Percentiles rank a stretch among this genome's conserved stretches.
phyloP scores from a whole-genome alignment of 805 yeast species.

The Cyberlindnera japonica region DNA sequence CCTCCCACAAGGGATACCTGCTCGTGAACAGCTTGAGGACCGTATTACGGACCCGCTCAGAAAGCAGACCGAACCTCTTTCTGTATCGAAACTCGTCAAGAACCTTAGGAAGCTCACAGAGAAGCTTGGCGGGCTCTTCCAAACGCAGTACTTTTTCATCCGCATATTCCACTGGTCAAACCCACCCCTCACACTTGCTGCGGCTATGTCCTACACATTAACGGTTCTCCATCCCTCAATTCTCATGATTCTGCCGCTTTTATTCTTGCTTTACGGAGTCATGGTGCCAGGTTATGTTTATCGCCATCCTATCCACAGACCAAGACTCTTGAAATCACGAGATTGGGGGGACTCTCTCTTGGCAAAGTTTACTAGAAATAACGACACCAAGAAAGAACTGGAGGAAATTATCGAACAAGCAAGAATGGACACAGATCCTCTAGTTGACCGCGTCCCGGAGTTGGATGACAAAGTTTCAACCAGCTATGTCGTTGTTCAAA shows the following conservation, averaged over 20 bases:
- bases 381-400: constrained; percentile 31
- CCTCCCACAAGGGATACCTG: constrained; percentile 47
- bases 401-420: constrained; percentile 13
- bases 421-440: constrained; percentile 9
- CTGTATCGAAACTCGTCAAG: constrained; percentile 50
- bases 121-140: constrained; percentile 54
- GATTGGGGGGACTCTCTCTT: constrained; percentile 53
- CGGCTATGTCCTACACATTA: constrained; percentile 57
- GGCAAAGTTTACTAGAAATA: constrained; percentile 34
- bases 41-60: constrained; percentile 44
- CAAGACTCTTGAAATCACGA: constrained; percentile 41
- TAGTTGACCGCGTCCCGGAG: constrained; percentile 22
- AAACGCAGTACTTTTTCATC: constrained; percentile 56
- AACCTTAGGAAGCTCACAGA: constrained; percentile 56
- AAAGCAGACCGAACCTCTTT: constrained; percentile 46
- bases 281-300: constrained; percentile 68
- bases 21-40: constrained; percentile 38
- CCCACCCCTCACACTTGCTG: constrained; percentile 64
- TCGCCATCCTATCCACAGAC: constrained; percentile 58
- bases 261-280: constrained; percentile 50
- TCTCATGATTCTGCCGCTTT: constrained; percentile 58
- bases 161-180: constrained; percentile 69
- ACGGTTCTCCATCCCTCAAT: constrained; percentile 70
- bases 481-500: constrained; percentile 23
- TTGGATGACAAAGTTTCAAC: constrained; percentile 22